A percentile compares a stretch with the other conserved stretches of the same genome.
Evolutionary conservation across 441 rosid genomes (phyloP).

Genomic region (Kokia cookei): DNA sequence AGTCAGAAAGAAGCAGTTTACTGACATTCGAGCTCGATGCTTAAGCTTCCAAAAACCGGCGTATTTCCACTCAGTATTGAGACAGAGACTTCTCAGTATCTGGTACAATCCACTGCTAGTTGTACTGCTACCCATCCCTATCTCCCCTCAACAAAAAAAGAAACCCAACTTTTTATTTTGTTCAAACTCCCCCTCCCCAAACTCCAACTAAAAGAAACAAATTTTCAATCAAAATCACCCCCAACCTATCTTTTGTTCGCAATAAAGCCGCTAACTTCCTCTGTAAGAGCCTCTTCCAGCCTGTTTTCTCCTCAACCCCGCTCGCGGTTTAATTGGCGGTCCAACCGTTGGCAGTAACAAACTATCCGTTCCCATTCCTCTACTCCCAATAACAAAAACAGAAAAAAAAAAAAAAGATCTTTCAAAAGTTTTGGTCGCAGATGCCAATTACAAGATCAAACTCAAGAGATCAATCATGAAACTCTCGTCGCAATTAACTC

Average conservation of each 20-base stretch:
- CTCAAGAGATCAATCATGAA: conserved; percentile 13
- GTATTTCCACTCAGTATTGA: conserved; percentile 70
- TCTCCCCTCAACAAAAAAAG: conserved; percentile 10
- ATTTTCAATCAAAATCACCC: conserved; percentile 9
- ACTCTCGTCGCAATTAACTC: conserved; percentile 4
- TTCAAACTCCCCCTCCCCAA: conserved; percentile 11
- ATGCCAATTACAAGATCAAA: conserved; percentile 20
- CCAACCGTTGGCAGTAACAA: conserved; percentile 73
- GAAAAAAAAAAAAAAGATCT: conserved; percentile 7
- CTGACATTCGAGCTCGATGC: conserved; percentile 68
- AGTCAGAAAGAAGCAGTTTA: conserved; percentile 8
- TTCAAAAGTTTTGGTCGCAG: background rate
- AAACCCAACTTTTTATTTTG: conserved; percentile 10
- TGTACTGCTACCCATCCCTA: conserved; percentile 46
- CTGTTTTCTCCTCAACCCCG: conserved; percentile 87
- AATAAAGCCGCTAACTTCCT: conserved; percentile 61
- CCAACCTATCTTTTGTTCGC: conserved; percentile 11
- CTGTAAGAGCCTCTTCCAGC: conserved; percentile 99
- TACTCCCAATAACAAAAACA: conserved; percentile 10
- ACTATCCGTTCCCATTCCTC: conserved; percentile 77
- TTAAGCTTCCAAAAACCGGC: conserved; percentile 90
- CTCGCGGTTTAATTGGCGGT: conserved; percentile 82
- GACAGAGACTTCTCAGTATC: conserved; percentile 70
- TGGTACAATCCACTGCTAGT: conserved; percentile 41
- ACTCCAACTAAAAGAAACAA: conserved; percentile 17